phyloP scores from a whole-genome alignment of 2,329 filamentous ascomycete species.

The Fusarium oxysporum region DNA sequence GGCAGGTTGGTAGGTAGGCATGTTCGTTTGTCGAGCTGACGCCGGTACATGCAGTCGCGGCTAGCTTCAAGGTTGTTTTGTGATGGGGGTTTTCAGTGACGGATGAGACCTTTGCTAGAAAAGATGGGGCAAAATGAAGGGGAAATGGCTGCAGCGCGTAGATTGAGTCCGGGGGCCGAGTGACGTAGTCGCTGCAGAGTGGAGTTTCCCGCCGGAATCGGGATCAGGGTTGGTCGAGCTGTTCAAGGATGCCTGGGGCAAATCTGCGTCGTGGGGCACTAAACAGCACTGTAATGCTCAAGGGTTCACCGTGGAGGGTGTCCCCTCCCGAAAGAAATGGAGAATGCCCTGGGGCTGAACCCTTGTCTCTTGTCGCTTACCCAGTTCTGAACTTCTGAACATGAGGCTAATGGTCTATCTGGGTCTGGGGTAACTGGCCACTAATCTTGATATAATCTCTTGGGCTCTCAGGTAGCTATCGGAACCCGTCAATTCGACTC shows the following conservation, averaged over 20 bases:
- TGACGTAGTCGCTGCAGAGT: constrained; percentile 40
- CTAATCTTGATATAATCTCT: constrained; percentile 4
- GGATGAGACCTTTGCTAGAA: constrained; percentile 26
- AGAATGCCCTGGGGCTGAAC: constrained; percentile 18
- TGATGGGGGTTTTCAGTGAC: constrained; percentile 13
- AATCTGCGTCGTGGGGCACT: constrained; percentile 20
- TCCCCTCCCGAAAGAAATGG: constrained; percentile 11
- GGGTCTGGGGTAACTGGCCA: constrained; percentile 6
- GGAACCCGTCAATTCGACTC: constrained; percentile 9
- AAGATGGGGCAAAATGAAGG: constrained; percentile 32
- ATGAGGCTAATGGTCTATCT: constrained; percentile 13
- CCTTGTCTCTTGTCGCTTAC: constrained; percentile 20
- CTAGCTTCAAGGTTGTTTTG: constrained; percentile 25
- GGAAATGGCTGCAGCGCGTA: constrained; percentile 25
- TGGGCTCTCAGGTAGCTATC: constrained; percentile 7
- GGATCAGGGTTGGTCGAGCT: constrained; percentile 23
- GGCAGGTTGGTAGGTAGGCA: not conserved
- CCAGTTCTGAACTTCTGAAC: constrained; percentile 2
- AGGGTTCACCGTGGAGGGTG: constrained; percentile 29
- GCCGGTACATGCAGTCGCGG: constrained; percentile 30
- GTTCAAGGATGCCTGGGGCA: constrained; percentile 10
- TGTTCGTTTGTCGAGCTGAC: constrained; percentile 17
- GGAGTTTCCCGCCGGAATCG: constrained; percentile 28
- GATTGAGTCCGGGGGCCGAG: constrained; percentile 30
- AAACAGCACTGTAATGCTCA: constrained; percentile 6